Conservation (phyloP, 2,329 filamentous ascomycete species). For the Rutstroemia sp. region DNA sequence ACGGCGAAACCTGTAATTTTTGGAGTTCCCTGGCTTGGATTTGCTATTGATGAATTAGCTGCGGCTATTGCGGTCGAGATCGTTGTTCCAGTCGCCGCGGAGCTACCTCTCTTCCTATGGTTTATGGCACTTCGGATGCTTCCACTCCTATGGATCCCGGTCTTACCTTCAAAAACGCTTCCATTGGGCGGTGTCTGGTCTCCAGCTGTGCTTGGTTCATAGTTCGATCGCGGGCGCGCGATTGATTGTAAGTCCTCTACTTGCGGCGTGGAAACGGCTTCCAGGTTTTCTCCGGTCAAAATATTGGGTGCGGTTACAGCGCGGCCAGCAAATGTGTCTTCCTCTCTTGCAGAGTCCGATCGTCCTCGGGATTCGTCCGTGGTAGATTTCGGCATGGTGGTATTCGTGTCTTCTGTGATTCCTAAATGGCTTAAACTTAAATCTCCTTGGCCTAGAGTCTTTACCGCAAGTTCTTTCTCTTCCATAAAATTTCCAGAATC, state of each 20-base stretch:
- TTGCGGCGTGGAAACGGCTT: conserved; percentile 14
- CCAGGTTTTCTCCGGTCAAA: conserved; percentile 15
- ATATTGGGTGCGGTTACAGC: conserved; percentile 1
- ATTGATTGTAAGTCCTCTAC: conserved; percentile 22
- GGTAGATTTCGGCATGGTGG: conserved; percentile 45
- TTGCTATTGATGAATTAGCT: conserved; percentile 62
- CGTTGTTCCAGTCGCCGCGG: conserved; percentile 49
- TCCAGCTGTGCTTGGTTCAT: conserved; percentile 42
- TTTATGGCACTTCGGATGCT: conserved; percentile 59
- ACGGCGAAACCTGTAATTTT: conserved; percentile 93
- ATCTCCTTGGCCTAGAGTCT: conserved; percentile 83
- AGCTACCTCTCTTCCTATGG: conserved; percentile 68
- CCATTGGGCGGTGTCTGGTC: conserved; percentile 60
- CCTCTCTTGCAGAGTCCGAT: conserved; percentile 18
- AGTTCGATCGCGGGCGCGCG: conserved; percentile 40
- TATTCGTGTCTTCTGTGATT: conserved; percentile 55
- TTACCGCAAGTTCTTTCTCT: conserved; percentile 68
- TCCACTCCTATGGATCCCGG: conserved; percentile 43
- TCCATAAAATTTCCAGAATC: conserved; percentile 30
- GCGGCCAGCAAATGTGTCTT: conserved; percentile 14
- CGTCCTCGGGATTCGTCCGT: conserved; percentile 33
- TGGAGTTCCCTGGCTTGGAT: conserved; percentile 53
- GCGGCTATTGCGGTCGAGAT: conserved; percentile 66
- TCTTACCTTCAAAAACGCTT: conserved; percentile 58
- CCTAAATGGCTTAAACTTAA: conserved; percentile 85